Conservation (phyloP, 1,284 basidiomycete species). For the Stereum hirsutum region DNA sequence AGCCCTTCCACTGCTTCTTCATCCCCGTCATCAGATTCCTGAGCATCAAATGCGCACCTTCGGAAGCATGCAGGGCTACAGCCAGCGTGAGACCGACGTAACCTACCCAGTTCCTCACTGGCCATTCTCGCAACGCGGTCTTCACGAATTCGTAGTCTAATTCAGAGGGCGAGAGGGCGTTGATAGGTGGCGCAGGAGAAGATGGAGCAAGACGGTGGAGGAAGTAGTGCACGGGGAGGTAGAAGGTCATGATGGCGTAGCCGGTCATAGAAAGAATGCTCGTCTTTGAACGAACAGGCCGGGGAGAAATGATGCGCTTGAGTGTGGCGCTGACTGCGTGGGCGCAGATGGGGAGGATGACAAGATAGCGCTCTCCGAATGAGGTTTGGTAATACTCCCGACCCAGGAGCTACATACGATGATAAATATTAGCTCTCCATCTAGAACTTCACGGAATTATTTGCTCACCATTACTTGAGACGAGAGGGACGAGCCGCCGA, state of each 20-base stretch:
- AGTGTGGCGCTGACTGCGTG: slow-evolving; percentile 47
- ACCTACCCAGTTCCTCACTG: slow-evolving; percentile 45
- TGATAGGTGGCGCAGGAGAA: slow-evolving; percentile 33
- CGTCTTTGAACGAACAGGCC: slow-evolving; percentile 28
- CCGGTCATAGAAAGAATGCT: slow-evolving; percentile 45
- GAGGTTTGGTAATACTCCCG: slow-evolving; percentile 71
- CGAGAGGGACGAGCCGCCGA: slow-evolving; percentile 56
- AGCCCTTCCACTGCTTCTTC: slow-evolving; percentile 14
- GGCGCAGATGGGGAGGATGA: slow-evolving; percentile 47
- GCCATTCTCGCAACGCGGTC: slow-evolving; percentile 49
- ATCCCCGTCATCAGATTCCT: slow-evolving; percentile 29
- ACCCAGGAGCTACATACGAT: slow-evolving; percentile 47
- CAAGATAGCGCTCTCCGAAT: slow-evolving; percentile 53
- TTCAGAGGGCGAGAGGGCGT: slow-evolving; percentile 52
- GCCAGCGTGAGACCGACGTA: slow-evolving; percentile 48
- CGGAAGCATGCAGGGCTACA: slow-evolving; percentile 44
- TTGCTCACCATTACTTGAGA: slow-evolving; percentile 57
- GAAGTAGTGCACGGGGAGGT: slow-evolving; percentile 56
- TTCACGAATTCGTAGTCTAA: slow-evolving; percentile 73
- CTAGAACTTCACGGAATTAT: slow-evolving; percentile 9
- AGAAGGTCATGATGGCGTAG: slow-evolving; percentile 38
- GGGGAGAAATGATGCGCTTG: slow-evolving; percentile 39
- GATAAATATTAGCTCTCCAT: neutral
- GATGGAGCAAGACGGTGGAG: slow-evolving; percentile 50
- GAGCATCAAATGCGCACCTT: slow-evolving; percentile 48